Conservation (phyloP, 495 filamentous ascomycete species). For the Oidiodendron maius region DNA sequence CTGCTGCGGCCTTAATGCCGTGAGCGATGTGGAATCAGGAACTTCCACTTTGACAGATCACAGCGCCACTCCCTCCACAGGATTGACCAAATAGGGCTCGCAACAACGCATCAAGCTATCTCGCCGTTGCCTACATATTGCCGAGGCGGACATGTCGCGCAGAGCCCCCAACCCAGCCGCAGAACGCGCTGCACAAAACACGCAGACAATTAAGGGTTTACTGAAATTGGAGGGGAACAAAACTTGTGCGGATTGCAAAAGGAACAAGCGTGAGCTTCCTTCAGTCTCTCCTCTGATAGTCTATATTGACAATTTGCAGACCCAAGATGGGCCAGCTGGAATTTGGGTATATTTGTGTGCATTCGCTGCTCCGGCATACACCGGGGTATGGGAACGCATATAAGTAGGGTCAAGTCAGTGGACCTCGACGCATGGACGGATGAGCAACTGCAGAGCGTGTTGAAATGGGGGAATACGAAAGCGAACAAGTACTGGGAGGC, state of each 20-base stretch:
- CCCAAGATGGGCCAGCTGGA: slow-evolving; percentile 98
- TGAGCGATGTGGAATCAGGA: not conserved
- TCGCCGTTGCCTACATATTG: slow-evolving; percentile 13
- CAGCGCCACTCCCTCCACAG: not conserved
- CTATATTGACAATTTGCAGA: slow-evolving; percentile 42
- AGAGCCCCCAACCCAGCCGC: slow-evolving; percentile 70
- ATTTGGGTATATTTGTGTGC: slow-evolving; percentile 90
- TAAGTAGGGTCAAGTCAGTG: slow-evolving; percentile 95
- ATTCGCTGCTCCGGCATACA: slow-evolving; percentile 98
- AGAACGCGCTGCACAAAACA: slow-evolving; percentile 83
- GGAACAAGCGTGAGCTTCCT: slow-evolving; percentile 78
- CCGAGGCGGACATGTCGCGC: slow-evolving; percentile 67
- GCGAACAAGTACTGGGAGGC: slow-evolving; percentile 99
- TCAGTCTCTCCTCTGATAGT: not conserved
- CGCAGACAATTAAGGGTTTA: slow-evolving; percentile 82
- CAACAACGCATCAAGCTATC: not conserved
- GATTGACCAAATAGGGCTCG: not conserved
- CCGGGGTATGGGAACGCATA: slow-evolving; percentile 97
- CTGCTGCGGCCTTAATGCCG: slow-evolving; percentile 17
- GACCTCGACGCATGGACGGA: slow-evolving; percentile 98
- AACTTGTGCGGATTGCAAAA: slow-evolving; percentile 95
- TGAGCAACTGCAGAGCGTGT: slow-evolving; percentile 86
- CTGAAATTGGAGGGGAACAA: slow-evolving; percentile 93
- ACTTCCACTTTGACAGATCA: not conserved
- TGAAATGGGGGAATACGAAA: slow-evolving; percentile 90